Base-by-base conservation (phyloP, 176 grass and related monocot species). In the Rhynchospora pubera region DNA sequence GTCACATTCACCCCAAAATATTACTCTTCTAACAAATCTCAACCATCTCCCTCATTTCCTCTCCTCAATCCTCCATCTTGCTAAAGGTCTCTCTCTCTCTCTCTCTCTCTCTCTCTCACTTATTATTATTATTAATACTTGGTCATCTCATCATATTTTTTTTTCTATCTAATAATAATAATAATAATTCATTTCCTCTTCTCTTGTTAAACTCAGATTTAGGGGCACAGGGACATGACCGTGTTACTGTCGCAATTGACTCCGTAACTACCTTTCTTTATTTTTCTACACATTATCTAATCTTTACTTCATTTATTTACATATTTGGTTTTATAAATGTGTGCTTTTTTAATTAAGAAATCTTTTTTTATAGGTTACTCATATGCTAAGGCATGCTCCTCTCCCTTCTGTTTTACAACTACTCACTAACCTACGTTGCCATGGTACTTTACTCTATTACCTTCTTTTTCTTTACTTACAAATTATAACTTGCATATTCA, bases 301-400 rank as follows among this genome's bases (percentile, higher is more conserved):
- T 39, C 42, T 18, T 18, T 42, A 9, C 39, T 10, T 34, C 0
- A 81, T 81, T 80, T 83, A 22, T 66, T 47, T 60, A 89, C 11
- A 78, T 39, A 73, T 21, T 84, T 83, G 42, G n/a, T 45, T 53
- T 42, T 6, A 26, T 42, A 53, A 71, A n/a, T 14, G 60, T 69
- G 80, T 64, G 64, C 3, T 78, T 70, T 32, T 26, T 61, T 39
- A 19, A 71, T 73, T 52, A 83, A 89, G 18, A 63, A 14, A 9
- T 75, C 39, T 52, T 74, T 87, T 94, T 98, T 88, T 89, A 94
- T 89, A 94, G 95, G 89, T 94, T 82, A 94, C 88, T 68, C 82
- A 79, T 83, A 85, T 98, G 81, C 82, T 98, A 86, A 91, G 85
- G 74, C 85, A 88, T 91, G 80, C 87, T 84, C 81, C 92, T 63